Evolutionary conservation across 345 rosid species (phyloP).

Genomic region (Euphorbia lathyris): DNA sequence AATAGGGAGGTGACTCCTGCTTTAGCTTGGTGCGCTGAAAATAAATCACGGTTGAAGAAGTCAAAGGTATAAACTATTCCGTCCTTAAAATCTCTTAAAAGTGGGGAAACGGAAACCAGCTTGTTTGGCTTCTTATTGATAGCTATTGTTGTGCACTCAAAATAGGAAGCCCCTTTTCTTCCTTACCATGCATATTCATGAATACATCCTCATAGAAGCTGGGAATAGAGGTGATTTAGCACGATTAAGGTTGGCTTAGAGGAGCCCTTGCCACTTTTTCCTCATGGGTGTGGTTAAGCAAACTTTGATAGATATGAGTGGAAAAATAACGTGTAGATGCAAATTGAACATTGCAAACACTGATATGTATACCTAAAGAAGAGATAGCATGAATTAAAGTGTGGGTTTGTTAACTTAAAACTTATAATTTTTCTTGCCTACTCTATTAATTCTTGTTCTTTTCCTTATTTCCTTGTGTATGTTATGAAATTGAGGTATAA

Average conservation of each 20-base stretch:
- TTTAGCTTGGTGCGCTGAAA: constrained; percentile 87
- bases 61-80: constrained; percentile 53
- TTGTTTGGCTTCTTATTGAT: neutral
- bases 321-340: neutral
- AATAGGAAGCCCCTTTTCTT: neutral
- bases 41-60: constrained; percentile 85
- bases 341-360: too few relatives aligned
- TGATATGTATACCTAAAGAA: too few relatives aligned
- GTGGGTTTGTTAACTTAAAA: neutral
- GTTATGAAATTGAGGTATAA: neutral
- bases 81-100: neutral
- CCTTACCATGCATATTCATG: neutral
- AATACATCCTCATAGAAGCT: neutral
- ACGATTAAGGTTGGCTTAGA: neutral
- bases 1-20: constrained; percentile 83
- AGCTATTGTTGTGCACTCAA: neutral
- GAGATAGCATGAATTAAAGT: neutral
- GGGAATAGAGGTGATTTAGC: neutral
- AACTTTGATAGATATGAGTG: neutral
- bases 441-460: neutral
- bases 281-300: neutral
- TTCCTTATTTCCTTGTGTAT: neutral
- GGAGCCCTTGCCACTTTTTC: neutral
- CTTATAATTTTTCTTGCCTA: neutral
- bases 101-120: neutral